Evolutionary conservation across 106 monocot genomes (phyloP).

Genomic region (Allium sativum): DNA sequence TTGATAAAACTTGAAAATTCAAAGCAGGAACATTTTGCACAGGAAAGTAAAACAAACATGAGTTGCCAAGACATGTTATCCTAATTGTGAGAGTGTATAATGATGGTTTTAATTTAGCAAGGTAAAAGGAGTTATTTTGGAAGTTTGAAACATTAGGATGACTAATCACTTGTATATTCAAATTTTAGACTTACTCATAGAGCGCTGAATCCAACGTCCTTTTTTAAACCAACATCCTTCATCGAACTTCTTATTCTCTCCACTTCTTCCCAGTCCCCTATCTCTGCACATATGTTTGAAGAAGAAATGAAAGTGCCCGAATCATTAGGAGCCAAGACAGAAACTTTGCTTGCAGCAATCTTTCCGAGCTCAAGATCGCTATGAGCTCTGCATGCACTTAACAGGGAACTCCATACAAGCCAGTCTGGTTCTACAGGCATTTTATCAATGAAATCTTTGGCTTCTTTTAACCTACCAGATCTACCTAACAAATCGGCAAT

Average conservation of each 20-base stretch:
- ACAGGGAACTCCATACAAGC: conserved; percentile 54
- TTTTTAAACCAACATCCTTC: conserved; percentile 29
- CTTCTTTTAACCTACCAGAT: conserved; percentile 52
- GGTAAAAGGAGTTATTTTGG: no score
- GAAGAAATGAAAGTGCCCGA: conserved; percentile 42
- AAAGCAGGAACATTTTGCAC: no score
- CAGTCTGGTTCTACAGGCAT: conserved; percentile 40
- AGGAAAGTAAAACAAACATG: no score
- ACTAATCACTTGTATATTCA: no score
- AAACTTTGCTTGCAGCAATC: conserved; percentile 37
- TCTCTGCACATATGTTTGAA: conserved; percentile 48
- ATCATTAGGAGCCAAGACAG: conserved; percentile 34
- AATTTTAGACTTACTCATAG: conserved; percentile 8
- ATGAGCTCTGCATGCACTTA: conserved; percentile 63
- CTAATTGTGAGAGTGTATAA: no score
- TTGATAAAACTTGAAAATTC: no score
- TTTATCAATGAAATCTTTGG: conserved; percentile 32
- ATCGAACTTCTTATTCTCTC: conserved; percentile 41
- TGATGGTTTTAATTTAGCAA: no score
- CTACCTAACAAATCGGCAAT: conserved; percentile 58
- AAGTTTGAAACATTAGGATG: no score
- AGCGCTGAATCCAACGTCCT: conserved; percentile 64
- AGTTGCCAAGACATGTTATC: no score
- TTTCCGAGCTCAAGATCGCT: conserved; percentile 45
- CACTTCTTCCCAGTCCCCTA: conserved; percentile 62